Base-by-base conservation (phyloP, 192 early-diverging fungal species). In the Backusella sp. region DNA sequence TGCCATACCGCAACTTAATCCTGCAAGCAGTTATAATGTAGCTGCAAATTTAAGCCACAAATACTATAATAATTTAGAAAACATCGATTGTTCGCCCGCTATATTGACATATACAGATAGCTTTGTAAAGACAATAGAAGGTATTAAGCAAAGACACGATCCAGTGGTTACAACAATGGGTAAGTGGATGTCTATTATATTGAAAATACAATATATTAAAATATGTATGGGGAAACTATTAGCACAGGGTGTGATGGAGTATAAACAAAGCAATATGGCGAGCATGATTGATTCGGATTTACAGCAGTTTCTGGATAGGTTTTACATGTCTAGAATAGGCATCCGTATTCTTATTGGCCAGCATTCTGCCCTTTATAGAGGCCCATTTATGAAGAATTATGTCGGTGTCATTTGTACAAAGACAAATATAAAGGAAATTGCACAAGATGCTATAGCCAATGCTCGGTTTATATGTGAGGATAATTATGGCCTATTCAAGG, bases 271-370 rank as follows among this genome's bases (percentile, higher is more conserved):
- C 44, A 77, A 77, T 53, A 72, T 59, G 28, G 79, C 80, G 4
- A 68, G 73, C 39, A 73, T 77, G 35, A 87, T 93, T 66, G 88
- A 92, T 84, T 88, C 89, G 9, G 92, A 89, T 65, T 86, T 97
- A 19, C 97, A 98, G 84, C 86, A 91, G 21, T 98, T 98, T 77
- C 83, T 98, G 74, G 96, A 97, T 84, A 90, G 95, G 30, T 98
- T 98, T 86, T 97, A 98, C 83, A 93, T 97, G 90, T 95, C 93
- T 21, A 91, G 97, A 49, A 98, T 98, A 70, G 97, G 97, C 15
- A 97, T 98, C 80, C 93, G 97, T 56, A 96, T 98, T 94, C 88
- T 98, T 41, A 96, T 98, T 70, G 89, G 93, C 46, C 91, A 95
- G 77, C 94, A 95, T 67, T 89, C 92, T 42, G 90, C 92, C 68